Conservation (phyloP, 805 yeast species). For the Candida krabiensis region DNA sequence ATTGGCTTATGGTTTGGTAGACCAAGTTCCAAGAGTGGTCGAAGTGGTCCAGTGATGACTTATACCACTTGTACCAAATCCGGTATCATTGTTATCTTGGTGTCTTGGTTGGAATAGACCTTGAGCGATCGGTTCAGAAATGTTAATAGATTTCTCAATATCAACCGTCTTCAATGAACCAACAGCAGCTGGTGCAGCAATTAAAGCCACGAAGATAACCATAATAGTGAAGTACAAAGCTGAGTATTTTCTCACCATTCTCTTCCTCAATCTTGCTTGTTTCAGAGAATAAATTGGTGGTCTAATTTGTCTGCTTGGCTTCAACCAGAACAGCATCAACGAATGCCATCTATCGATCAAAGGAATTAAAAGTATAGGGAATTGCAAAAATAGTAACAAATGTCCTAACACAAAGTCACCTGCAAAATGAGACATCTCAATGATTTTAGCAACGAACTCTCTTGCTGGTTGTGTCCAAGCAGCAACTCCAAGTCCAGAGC, state of each 20-base stretch:
- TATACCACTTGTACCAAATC: constrained; percentile 39
- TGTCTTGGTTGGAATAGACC: constrained; percentile 93
- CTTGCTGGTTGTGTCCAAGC: constrained; percentile 95
- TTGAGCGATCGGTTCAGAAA: constrained; percentile 36
- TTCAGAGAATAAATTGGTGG: constrained; percentile 97
- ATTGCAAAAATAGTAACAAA: constrained; percentile 78
- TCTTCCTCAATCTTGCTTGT: constrained; percentile 93
- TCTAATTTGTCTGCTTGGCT: constrained; percentile 94
- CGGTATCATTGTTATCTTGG: constrained; percentile 81
- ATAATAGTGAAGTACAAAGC: constrained; percentile 73
- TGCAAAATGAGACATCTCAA: constrained; percentile 93
- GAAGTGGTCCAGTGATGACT: constrained; percentile 49
- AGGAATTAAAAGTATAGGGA: constrained; percentile 85
- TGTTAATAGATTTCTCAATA: constrained; percentile 32
- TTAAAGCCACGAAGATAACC: constrained; percentile 67
- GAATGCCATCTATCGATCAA: constrained; percentile 96
- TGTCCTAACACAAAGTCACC: constrained; percentile 97
- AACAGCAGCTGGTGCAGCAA: constrained; percentile 92
- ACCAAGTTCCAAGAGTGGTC: constrained; percentile 43
- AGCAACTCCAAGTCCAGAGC: constrained; percentile 87
- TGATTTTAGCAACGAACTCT: constrained; percentile 90
- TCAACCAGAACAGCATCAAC: constrained; percentile 97
- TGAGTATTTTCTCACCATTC: constrained; percentile 95
- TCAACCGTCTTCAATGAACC: constrained; percentile 44
- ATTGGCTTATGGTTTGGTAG: constrained; percentile 47